phyloP scores from a whole-genome alignment of 495 filamentous ascomycete genomes.

The Schizothecium vesticola region DNA sequence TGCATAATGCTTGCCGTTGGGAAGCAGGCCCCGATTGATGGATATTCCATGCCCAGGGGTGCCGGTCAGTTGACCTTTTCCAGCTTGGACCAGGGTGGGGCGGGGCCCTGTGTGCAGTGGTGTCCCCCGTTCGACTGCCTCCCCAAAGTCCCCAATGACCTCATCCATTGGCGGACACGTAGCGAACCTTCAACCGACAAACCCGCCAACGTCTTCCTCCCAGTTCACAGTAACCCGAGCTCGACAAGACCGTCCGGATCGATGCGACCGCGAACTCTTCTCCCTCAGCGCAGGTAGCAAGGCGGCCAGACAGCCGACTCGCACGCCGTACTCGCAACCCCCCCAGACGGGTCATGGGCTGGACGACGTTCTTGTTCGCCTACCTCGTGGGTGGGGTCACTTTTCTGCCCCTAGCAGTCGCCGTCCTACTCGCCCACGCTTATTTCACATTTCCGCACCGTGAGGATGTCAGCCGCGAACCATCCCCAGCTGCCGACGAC shows the following conservation, averaged over 20 bases:
- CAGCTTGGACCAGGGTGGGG: not conserved
- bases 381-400: slow-evolving; percentile 90
- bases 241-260: slow-evolving; percentile 9
- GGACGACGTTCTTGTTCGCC: slow-evolving; percentile 62
- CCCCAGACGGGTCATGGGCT: slow-evolving; percentile 53
- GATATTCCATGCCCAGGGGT: not conserved
- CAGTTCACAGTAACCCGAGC: not conserved
- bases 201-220: not conserved
- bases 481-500: slow-evolving; percentile 28
- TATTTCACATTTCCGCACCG: slow-evolving; percentile 61
- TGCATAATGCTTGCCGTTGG: not conserved
- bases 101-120: not conserved
- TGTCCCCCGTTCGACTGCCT: not conserved
- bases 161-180: slow-evolving; percentile 8
- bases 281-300: slow-evolving; percentile 28
- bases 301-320: slow-evolving; percentile 1
- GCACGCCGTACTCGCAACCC: not conserved
- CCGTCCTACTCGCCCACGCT: slow-evolving; percentile 58
- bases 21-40: not conserved
- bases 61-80: not conserved
- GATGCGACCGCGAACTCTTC: slow-evolving; percentile 20
- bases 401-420: slow-evolving; percentile 71
- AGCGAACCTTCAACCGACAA: not conserved
- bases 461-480: slow-evolving; percentile 27
- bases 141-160: not conserved